These are phyloP conservation scores for Drosera capensis DNA, from an alignment of 148 eudicot genomes.

Conservation along the genomic window DNA sequence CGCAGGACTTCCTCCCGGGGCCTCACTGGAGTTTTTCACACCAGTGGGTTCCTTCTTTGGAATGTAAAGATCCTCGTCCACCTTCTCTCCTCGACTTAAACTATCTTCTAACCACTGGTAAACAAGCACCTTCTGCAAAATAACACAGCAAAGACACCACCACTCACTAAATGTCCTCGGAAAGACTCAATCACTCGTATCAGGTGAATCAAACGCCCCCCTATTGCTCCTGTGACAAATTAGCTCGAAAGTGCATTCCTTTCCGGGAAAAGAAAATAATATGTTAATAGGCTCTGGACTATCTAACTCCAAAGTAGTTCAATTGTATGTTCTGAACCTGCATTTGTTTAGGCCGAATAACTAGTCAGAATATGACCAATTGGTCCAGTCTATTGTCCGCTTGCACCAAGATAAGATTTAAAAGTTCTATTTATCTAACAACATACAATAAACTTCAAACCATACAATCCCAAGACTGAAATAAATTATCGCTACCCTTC, in stretches of 20 bases:
- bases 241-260: background rate
- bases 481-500: no score
- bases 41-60: no score
- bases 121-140: slow-evolving; percentile 40
- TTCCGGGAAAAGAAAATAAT: background rate
- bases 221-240: background rate
- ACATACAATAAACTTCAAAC: no score
- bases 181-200: background rate
- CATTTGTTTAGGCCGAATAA: no score
- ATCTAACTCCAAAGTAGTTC: no score
- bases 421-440: no score
- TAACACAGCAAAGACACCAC: background rate
- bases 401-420: no score
- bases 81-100: slow-evolving; percentile 54
- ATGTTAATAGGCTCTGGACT: no score
- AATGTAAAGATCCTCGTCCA: slow-evolving; percentile 34
- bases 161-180: background rate
- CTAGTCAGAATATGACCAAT: no score
- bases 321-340: no score
- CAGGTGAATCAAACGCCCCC: background rate
- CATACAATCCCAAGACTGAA: no score
- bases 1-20: slow-evolving; percentile 9
- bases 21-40: slow-evolving; percentile 5
- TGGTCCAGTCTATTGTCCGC: no score
- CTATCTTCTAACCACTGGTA: slow-evolving; percentile 91